phyloP scores from a whole-genome alignment of 179 eudicot genomes.

The Drosera spatulata region DNA sequence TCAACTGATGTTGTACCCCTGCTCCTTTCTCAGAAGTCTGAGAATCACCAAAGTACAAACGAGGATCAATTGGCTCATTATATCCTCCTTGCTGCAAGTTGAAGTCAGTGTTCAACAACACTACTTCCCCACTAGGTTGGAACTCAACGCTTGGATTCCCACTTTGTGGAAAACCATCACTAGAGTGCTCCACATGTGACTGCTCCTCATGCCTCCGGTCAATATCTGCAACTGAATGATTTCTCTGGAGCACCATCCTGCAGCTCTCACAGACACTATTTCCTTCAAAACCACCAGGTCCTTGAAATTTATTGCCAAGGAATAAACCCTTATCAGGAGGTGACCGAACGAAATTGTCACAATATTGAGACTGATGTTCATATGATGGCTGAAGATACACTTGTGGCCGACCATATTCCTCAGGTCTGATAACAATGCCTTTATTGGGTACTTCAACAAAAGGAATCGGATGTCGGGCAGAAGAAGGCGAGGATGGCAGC shows the following conservation, averaged over 20 bases:
- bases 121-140: slow-evolving; percentile 43
- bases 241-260: slow-evolving; percentile 44
- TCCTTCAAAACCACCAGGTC: slow-evolving; percentile 40
- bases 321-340: slow-evolving; percentile 73
- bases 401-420: slow-evolving; percentile 39
- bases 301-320: slow-evolving; percentile 64
- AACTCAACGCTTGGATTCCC: slow-evolving; percentile 43
- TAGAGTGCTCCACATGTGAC: slow-evolving; percentile 38
- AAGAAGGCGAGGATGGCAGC: slow-evolving; percentile 62
- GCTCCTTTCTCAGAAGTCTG: slow-evolving; percentile 51
- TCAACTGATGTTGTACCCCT: slow-evolving; percentile 36
- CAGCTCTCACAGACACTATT: slow-evolving; percentile 58
- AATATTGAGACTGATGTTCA: slow-evolving; percentile 44
- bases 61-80: slow-evolving; percentile 41
- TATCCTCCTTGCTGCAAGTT: slow-evolving; percentile 36
- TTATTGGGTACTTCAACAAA: slow-evolving; percentile 38
- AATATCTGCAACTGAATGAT: slow-evolving; percentile 42
- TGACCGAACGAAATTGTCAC: slow-evolving; percentile 55
- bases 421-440: slow-evolving; percentile 39
- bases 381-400: slow-evolving; percentile 25
- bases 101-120: slow-evolving; percentile 39
- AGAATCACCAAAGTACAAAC: slow-evolving; percentile 28
- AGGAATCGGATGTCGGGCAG: slow-evolving; percentile 32
- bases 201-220: slow-evolving; percentile 58
- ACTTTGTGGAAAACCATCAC: slow-evolving; percentile 40